Percentiles rank a stretch among this genome's conserved stretches.
Conservation (phyloP, 768 basidiomycete genomes). For the Russula earlei region DNA sequence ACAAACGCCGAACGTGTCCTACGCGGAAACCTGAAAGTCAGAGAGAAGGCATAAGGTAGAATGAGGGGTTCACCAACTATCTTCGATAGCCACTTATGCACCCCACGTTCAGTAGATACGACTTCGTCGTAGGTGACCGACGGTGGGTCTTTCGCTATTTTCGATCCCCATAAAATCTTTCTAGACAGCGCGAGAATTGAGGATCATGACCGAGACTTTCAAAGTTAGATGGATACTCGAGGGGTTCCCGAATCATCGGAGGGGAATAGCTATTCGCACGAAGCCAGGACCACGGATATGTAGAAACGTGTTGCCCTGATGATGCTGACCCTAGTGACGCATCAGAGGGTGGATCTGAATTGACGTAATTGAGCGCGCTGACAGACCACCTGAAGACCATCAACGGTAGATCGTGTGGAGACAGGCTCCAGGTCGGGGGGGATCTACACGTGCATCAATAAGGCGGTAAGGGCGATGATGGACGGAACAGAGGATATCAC, state of each 20-base stretch:
- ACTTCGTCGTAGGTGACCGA: constrained; percentile 62
- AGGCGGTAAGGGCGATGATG: neutral
- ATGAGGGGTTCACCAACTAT: constrained; percentile 42
- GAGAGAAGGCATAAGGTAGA: neutral
- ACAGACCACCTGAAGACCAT: constrained; percentile 75
- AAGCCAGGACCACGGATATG: constrained; percentile 87
- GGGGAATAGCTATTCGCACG: constrained; percentile 75
- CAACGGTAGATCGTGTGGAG: constrained; percentile 41
- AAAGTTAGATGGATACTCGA: constrained; percentile 37
- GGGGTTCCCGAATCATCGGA: constrained; percentile 17
- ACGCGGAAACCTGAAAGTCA: neutral
- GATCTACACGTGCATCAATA: constrained; percentile 41
- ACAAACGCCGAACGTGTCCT: constrained; percentile 87
- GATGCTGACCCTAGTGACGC: constrained; percentile 39
- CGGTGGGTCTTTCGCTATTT: constrained; percentile 67
- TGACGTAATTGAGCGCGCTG: constrained; percentile 20
- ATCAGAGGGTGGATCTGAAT: neutral
- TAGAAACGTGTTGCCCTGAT: constrained; percentile 56
- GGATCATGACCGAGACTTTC: neutral
- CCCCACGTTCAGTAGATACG: constrained; percentile 55
- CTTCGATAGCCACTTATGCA: constrained; percentile 74
- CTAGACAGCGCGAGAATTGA: constrained; percentile 25
- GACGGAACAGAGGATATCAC: constrained; percentile 31
- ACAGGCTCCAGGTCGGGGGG: constrained; percentile 62
- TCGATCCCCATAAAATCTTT: constrained; percentile 74